Percentiles rank a stretch among this genome's conserved stretches.
phyloP scores from a whole-genome alignment of 2,329 filamentous ascomycete genomes.

The Botryotinia calthae region DNA sequence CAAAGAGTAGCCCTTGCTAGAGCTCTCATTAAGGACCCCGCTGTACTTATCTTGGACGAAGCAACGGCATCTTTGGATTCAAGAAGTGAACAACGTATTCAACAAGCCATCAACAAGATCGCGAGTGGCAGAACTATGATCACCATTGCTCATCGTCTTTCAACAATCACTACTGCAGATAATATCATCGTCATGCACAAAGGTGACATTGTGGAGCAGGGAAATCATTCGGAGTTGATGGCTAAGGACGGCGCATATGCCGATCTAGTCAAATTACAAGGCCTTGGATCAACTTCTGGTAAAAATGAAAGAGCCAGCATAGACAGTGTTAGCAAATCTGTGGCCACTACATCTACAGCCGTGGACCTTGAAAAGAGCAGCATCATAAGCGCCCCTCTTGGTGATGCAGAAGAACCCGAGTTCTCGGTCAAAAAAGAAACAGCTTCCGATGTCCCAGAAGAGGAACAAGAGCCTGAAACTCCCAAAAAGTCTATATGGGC shows the following conservation, averaged over 20 bases:
- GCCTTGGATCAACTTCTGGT: slow-evolving; percentile 23
- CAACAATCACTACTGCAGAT: slow-evolving; percentile 86
- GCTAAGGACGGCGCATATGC: slow-evolving; percentile 62
- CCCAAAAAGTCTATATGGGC: slow-evolving; percentile 25
- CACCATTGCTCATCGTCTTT: slow-evolving; percentile 78
- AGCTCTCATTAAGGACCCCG: slow-evolving; percentile 49
- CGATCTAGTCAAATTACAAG: slow-evolving; percentile 62
- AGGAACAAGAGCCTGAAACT: slow-evolving; percentile 24
- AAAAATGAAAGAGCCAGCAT: slow-evolving; percentile 25
- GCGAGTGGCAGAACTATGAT: slow-evolving; percentile 82
- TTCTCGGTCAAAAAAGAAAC: slow-evolving; percentile 7
- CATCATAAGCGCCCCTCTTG: not conserved
- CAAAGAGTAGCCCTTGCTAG: slow-evolving; percentile 78
- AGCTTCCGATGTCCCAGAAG: slow-evolving; percentile 2
- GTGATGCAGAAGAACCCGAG: not conserved
- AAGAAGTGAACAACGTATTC: slow-evolving; percentile 86
- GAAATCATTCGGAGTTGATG: slow-evolving; percentile 70
- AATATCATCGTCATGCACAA: slow-evolving; percentile 77
- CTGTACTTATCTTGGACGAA: slow-evolving; percentile 59
- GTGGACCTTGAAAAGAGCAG: slow-evolving; percentile 21
- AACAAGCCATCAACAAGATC: slow-evolving; percentile 76
- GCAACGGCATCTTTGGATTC: slow-evolving; percentile 69
- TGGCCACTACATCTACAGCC: slow-evolving; percentile 20
- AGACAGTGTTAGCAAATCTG: slow-evolving; percentile 22
- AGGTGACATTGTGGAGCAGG: slow-evolving; percentile 70